Base-by-base conservation (phyloP, 2,329 filamentous ascomycete species). In the Alternaria brassicae region DNA sequence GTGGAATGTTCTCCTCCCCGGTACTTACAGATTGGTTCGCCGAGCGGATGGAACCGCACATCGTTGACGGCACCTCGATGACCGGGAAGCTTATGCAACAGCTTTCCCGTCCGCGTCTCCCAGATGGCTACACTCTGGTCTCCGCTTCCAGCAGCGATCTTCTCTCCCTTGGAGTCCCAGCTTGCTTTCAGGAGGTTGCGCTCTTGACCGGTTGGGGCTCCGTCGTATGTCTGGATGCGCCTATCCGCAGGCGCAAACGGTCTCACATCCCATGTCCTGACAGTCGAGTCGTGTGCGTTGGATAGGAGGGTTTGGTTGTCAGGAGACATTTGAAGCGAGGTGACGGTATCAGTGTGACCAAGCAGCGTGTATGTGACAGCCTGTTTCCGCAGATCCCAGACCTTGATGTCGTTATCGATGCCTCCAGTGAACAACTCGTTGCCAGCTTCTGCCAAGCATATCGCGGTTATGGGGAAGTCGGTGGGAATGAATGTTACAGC, bases 21-120 rank as follows among this genome's bases (percentile, higher is more conserved):
- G 34, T 37, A 88, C 92, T 88, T 85, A 97, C 93, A 86, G 62
- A 97, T 91, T 19, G 93, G 92, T 70, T 97, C 93, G 61, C 90
- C 87, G 37, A 86, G 86, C 4, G 94, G 93, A 48, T 92, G 90
- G 75, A 99, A 96, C 68, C 96, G 90, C 54, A 94, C 94, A 76
- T 94, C 93, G 76, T 98, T 99, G 51, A 98, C 95, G 0, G 91
- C 92, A 32, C 94, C 95, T 79, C 93, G 95, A 77, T 99, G 95
- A 1, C 95, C 95, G 1, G 95, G 95, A 52, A 99, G 84, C 80
- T 98, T 98, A 80, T 97, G 96, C 64, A 96, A 78, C 69, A 99
- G 83, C 81, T 96, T 98, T 58, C 91, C 93, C n/a, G 86, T 91
- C 74, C 91, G 89, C 56, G 84, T 88, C 50, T 95, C 93, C 95